These are phyloP conservation scores for Arthrobotrys iridis DNA, from an alignment of 2,329 filamentous ascomycete species.

Conservation along the genomic window DNA sequence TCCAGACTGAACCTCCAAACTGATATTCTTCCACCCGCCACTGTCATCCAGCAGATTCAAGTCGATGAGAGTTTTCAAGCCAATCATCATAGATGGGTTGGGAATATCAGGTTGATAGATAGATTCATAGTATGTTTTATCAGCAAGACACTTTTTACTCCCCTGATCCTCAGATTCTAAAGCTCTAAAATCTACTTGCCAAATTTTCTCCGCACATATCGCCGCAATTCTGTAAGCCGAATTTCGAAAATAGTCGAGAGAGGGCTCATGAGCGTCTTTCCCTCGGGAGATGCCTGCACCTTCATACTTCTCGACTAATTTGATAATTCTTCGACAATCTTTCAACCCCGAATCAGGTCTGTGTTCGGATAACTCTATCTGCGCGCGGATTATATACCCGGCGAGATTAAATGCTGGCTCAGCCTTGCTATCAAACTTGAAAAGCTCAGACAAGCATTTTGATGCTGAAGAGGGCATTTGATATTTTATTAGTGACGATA, in stretches of 20 bases:
- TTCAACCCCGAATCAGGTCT: neutral
- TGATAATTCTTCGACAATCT: constrained; percentile 12
- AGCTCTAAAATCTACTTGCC: too few relatives aligned
- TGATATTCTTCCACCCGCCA: neutral
- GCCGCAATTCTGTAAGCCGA: neutral
- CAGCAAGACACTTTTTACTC: neutral
- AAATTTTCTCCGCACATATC: neutral
- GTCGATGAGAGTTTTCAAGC: neutral
- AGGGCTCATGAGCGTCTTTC: neutral
- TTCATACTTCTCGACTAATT: constrained; percentile 18
- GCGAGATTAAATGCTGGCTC: constrained; percentile 8
- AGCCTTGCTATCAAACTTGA: neutral
- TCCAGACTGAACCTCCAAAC: neutral
- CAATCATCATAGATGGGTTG: neutral
- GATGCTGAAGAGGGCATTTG: neutral
- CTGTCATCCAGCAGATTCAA: neutral
- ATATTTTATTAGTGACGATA: neutral
- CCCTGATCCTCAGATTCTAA: too few relatives aligned
- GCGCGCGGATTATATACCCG: constrained; percentile 1
- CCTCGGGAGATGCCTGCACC: neutral
- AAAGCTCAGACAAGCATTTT: neutral
- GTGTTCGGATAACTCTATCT: neutral
- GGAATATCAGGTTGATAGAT: neutral
- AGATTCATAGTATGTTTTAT: constrained; percentile 4
- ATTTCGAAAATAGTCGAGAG: neutral